Evolutionary conservation across 2,329 filamentous ascomycete genomes (phyloP), one percentile per base, ranked within the genome.

Genomic region (Colletotrichum neosansevieriae): DNA sequence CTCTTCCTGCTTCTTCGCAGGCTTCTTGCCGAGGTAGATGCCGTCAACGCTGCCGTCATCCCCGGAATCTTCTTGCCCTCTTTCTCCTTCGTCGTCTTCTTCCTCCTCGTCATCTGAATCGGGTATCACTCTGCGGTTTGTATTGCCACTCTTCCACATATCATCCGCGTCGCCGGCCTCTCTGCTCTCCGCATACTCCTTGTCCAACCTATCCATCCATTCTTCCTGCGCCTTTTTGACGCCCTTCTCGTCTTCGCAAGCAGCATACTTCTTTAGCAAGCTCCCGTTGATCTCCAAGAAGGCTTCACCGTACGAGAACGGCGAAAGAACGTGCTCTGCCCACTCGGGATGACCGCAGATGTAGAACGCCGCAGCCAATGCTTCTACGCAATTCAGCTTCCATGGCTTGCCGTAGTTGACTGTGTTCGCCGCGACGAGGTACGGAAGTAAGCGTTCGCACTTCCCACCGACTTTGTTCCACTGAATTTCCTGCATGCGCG

Each of bases 391-490:
- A 79, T 99, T 99, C 71, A 99, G 79, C 62, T 94, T 86, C 93
- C 94, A 98, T 5, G 96, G 96, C 76, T 93, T 93, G 69, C 96
- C 96, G 81, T 99, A 99, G 82, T 99, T 99, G 76, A 98, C 96
- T 1, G 92, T 92, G 78, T 99, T 99, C 54, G 96, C 96, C 6
- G 96, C 96, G 57, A 99, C 94, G 7, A 99, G 89, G 79, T 99
- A 99, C 0, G 96, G 96, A 64, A 99, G 83, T 71, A 98, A 80
- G 61, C 96, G 86, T 83, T 97, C 94, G 79, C 94, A 97, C 79
- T 94, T 96, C 24, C 96, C 96, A 32, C 96, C 96, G 67, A 99
- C 97, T 73, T 92, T 92, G 67, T 85, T 86, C 89, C 95, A 99
- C 59, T 95, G 94, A 5, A 99, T 90, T 79, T 99, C 96, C 54